These are phyloP conservation scores for Russula foetens DNA, from an alignment of 768 basidiomycete species.

Conservation along the genomic window DNA sequence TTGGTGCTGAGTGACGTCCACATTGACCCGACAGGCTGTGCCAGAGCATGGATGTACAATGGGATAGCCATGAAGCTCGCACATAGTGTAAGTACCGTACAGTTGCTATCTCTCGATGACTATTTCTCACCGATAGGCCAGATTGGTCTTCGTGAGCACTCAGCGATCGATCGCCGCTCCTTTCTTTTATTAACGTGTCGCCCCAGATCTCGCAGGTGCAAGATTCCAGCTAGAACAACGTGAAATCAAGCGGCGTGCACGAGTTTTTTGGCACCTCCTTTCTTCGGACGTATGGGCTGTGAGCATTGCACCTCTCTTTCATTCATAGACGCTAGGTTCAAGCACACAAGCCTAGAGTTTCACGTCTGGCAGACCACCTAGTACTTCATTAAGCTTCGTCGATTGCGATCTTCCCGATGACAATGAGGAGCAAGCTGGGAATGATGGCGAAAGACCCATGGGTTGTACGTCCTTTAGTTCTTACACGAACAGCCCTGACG, in stretches of 20 bases:
- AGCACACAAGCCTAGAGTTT: conserved; percentile 21
- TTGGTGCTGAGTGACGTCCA: conserved; percentile 49
- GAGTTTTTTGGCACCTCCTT: conserved; percentile 66
- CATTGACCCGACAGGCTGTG: conserved; percentile 32
- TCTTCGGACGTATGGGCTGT: conserved; percentile 55
- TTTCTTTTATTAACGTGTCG: conserved; percentile 12
- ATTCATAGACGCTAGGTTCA: background rate
- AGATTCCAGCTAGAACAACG: conserved; percentile 50
- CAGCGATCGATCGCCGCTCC: background rate
- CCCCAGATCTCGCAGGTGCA: conserved; percentile 47
- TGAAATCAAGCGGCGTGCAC: conserved; percentile 39
- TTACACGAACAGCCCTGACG: background rate
- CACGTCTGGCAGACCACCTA: conserved; percentile 24
- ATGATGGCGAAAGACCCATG: conserved; percentile 7
- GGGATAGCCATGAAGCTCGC: conserved; percentile 52
- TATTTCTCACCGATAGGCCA: conserved; percentile 18
- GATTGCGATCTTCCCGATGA: conserved; percentile 24
- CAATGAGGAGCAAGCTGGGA: conserved; percentile 4
- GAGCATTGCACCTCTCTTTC: background rate
- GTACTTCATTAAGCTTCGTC: conserved; percentile 19
- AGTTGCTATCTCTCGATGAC: conserved; percentile 3
- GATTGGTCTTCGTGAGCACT: conserved; percentile 47
- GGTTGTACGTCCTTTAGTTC: conserved; percentile 5
- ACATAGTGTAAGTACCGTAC: conserved; percentile 41
- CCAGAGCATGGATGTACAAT: conserved; percentile 47